Conservation (phyloP, 2,329 filamentous ascomycete genomes). For the Colletotrichum sp. region DNA sequence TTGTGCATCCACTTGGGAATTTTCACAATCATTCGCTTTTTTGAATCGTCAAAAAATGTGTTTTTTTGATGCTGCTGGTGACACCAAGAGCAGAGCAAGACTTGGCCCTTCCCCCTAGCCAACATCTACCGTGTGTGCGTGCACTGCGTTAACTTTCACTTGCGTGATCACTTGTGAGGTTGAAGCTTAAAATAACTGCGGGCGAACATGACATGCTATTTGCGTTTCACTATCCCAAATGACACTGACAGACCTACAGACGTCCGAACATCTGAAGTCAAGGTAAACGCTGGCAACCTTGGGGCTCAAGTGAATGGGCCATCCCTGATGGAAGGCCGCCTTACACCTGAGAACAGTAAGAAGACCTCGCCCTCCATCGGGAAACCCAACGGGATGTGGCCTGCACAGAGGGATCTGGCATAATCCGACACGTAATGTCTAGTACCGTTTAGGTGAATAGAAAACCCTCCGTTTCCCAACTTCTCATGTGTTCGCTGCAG, state of each 20-base stretch:
- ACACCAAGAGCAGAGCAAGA: background rate
- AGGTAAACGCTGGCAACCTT: background rate
- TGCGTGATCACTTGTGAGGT: background rate
- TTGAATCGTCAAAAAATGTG: background rate
- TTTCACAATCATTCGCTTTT: background rate
- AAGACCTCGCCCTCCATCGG: background rate
- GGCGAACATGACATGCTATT: background rate
- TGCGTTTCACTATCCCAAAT: background rate
- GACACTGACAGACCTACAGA: background rate
- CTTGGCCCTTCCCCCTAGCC: background rate
- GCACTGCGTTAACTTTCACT: background rate
- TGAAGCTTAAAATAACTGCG: background rate
- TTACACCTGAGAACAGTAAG: background rate
- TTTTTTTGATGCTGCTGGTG: background rate
- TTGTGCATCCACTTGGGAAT: background rate
- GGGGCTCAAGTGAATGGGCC: background rate
- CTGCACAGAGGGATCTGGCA: background rate
- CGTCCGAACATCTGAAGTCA: background rate
- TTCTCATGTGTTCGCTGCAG: background rate
- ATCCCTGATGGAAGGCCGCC: background rate
- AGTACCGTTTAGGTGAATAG: background rate
- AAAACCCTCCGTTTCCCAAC: background rate
- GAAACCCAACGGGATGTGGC: background rate
- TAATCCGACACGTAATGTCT: slow-evolving; percentile 14
- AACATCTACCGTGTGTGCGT: background rate